Conservation (phyloP, 257 asterid species). For the Petrea volubilis region DNA sequence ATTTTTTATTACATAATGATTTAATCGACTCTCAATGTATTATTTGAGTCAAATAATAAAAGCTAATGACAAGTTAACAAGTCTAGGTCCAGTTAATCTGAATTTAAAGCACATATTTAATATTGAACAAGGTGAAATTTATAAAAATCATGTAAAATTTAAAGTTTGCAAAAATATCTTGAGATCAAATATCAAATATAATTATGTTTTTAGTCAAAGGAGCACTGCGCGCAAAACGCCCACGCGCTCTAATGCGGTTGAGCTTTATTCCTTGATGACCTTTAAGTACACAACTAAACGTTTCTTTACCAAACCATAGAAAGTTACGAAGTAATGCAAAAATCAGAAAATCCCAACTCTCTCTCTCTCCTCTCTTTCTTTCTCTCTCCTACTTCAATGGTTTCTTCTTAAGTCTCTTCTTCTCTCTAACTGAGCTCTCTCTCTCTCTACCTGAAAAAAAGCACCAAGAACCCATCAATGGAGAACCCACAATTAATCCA, state of each 20-base stretch:
- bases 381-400: neutral
- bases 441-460: conserved; percentile 38
- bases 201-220: neutral
- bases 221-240: rapidly evolving
- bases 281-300: conserved; percentile 32
- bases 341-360: conserved; percentile 32
- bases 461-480: conserved; percentile 40
- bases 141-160: too few species aligned
- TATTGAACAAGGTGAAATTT: too few species aligned
- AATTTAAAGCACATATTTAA: too few species aligned
- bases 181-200: too few species aligned
- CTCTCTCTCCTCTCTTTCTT: neutral
- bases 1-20: too few species aligned
- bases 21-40: too few species aligned
- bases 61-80: too few species aligned
- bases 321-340: conserved; percentile 43
- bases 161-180: too few species aligned
- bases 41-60: too few species aligned
- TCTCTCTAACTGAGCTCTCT: conserved; percentile 10
- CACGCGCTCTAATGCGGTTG: conserved; percentile 20
- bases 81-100: too few species aligned
- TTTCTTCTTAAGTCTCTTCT: conserved; percentile 18
- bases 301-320: conserved; percentile 59
- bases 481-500: conserved; percentile 43
- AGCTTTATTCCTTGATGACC: neutral